Evolutionary conservation across 129 eudicot species (phyloP).

Genomic region (Tagetes patula): DNA sequence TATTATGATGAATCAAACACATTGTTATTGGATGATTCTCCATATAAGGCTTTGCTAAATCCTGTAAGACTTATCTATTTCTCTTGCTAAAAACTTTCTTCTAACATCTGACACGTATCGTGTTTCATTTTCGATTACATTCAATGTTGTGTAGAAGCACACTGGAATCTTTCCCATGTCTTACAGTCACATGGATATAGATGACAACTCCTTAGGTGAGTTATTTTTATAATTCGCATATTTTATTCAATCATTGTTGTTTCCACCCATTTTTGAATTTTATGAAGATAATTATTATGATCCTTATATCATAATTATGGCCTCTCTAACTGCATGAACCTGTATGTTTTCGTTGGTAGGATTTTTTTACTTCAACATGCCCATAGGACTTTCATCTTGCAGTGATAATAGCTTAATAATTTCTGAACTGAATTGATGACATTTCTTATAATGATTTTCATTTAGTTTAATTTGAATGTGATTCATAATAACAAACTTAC

Average conservation of each 20-base stretch:
- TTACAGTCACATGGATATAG: slow-evolving; percentile 47
- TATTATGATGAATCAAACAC: slow-evolving; percentile 71
- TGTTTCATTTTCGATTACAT: background rate
- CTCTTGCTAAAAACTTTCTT: background rate
- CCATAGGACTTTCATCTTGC: slow-evolving; percentile 4
- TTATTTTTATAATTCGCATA: slow-evolving; percentile 13
- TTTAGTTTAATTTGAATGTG: background rate
- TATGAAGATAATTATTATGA: slow-evolving; percentile 11
- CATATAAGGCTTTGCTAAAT: slow-evolving; percentile 84
- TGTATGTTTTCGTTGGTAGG: background rate
- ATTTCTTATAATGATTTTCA: background rate
- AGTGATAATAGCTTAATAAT: background rate
- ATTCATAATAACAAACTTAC: background rate
- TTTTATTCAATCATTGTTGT: background rate
- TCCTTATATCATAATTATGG: background rate
- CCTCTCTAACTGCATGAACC: background rate
- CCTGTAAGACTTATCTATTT: slow-evolving; percentile 55
- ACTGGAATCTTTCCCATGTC: slow-evolving; percentile 77
- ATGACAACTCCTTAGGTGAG: slow-evolving; percentile 77
- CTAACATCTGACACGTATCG: background rate
- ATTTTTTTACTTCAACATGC: background rate
- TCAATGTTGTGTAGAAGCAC: slow-evolving; percentile 46
- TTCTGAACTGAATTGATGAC: background rate
- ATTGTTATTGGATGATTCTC: slow-evolving; percentile 85
- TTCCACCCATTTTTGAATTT: background rate